Evolutionary conservation across 2,329 filamentous ascomycete genomes (phyloP).

Genomic region (Diplodia corticola): DNA sequence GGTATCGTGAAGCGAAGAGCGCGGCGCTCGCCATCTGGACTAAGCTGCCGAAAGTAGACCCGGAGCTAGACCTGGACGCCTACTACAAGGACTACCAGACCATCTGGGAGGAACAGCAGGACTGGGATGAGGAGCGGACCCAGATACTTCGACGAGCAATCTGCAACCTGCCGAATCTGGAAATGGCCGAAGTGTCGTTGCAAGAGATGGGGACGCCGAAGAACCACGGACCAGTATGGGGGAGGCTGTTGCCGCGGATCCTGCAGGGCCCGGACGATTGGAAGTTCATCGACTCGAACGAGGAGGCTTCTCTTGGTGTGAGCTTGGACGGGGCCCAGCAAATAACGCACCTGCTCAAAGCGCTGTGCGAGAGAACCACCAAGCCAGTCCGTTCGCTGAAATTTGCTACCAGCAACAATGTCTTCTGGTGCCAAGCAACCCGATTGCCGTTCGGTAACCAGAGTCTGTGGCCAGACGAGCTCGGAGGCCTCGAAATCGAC

Average conservation of each 20-base stretch:
- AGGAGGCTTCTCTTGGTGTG: conserved; percentile 6
- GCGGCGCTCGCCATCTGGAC: background rate
- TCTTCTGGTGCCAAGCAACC: conserved; percentile 12
- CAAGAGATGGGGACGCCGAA: conserved; percentile 7
- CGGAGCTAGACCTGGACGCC: conserved; percentile 5
- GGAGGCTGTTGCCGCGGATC: conserved; percentile 3
- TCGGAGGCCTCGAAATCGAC: conserved; percentile 3
- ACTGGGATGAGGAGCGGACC: conserved; percentile 6
- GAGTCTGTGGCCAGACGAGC: conserved; percentile 1
- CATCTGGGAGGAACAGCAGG: conserved; percentile 19
- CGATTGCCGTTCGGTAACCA: background rate
- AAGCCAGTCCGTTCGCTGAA: conserved; percentile 7
- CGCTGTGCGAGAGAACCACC: background rate
- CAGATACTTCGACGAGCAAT: background rate
- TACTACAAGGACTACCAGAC: conserved; percentile 1
- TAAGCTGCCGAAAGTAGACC: background rate
- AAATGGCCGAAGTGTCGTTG: background rate
- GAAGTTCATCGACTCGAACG: conserved; percentile 15
- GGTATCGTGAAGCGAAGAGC: background rate
- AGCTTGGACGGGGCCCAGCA: conserved; percentile 14
- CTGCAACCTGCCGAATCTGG: conserved; percentile 15
- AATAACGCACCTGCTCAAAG: conserved; percentile 10
- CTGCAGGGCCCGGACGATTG: conserved; percentile 18
- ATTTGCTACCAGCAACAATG: background rate
- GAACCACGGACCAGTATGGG: conserved; percentile 17